These are phyloP conservation scores for Tolypocladium tundrense DNA, from an alignment of 2,329 filamentous ascomycete species.

Conservation along the genomic window DNA sequence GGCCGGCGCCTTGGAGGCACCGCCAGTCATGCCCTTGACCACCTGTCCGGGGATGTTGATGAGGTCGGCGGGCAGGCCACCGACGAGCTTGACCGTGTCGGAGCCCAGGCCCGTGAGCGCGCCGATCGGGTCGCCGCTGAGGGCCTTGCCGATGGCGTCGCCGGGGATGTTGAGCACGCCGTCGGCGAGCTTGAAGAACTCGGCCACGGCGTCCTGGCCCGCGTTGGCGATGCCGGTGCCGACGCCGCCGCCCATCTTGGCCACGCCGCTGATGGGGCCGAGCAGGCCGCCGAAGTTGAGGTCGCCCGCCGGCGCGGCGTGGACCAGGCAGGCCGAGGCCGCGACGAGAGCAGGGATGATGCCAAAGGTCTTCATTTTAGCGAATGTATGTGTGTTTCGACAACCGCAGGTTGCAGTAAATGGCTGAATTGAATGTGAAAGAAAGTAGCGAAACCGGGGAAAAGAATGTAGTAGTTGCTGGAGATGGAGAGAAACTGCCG, in stretches of 20 bases:
- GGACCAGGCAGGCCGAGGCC: not conserved
- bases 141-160: constrained; percentile 2
- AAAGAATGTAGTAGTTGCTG: not conserved
- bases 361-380: not conserved
- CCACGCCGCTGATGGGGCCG: not conserved
- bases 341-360: not conserved
- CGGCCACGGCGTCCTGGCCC: constrained; percentile 4
- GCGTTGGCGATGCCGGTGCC: constrained; percentile 5
- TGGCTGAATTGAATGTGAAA: not conserved
- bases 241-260: not conserved
- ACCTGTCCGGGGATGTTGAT: not conserved
- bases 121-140: not conserved
- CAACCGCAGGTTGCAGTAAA: not conserved
- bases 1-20: not conserved
- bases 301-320: not conserved
- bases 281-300: not conserved
- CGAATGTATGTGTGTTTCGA: not conserved
- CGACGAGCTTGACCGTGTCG: not conserved
- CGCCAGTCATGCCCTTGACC: not conserved
- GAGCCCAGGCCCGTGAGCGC: not conserved
- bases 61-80: not conserved
- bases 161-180: constrained; percentile 7
- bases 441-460: not conserved
- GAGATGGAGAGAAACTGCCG: no score
- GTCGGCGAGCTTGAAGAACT: constrained; percentile 7